Evolutionary conservation across 2,329 filamentous ascomycete species (phyloP), one percentile per base, ranked within the genome.

Genomic region (Cladophialophora psammophila): DNA sequence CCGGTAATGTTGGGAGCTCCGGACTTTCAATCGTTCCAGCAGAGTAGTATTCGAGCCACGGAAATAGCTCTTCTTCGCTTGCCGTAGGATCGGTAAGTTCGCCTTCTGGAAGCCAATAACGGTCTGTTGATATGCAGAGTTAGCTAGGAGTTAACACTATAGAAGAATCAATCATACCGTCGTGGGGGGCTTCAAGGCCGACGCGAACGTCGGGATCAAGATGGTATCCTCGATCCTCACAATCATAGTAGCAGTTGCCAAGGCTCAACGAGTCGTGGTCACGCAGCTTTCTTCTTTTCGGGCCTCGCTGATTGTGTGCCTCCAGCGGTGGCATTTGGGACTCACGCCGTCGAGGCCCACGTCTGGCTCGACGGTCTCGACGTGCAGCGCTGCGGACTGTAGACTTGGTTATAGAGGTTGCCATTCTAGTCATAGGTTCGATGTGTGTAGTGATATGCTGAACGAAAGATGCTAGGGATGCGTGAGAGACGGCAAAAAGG

Each of bases 121-220:
- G 20, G 36, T 31, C 12, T 53, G 36, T 26, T 40, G 12, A 48
- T 12, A 9, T 50, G 36, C 3, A 50, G 45, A 50, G 3, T 50
- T 10, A 50, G 45, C 45, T 3, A 18, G 20, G 45, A 2, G 45
- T 50, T 20, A 50, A 20, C 9, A 50, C 10, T 20, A 5, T 2
- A 26, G 20, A 50, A 3, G 20, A 5, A 12, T 18, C 45, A 50
- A 6, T n/a, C 18, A 26, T 50, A 50, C 45, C 45, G 26, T 50
- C 7, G 1, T 12, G 18, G 8, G 4, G 12, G 18, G 9, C 26
- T 26, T 50, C 18, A 50, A 50, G 45, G 12, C 45, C 62, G 32
- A 68, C 54, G 26, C 50, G 50, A 31, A 71, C 50, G 40, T 71
- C 67, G 34, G 67, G 57, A 57, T 71, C 67, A n/a, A 50, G 15